Evolutionary conservation across 495 filamentous ascomycete species (phyloP).

Genomic region (Neurospora africana): DNA sequence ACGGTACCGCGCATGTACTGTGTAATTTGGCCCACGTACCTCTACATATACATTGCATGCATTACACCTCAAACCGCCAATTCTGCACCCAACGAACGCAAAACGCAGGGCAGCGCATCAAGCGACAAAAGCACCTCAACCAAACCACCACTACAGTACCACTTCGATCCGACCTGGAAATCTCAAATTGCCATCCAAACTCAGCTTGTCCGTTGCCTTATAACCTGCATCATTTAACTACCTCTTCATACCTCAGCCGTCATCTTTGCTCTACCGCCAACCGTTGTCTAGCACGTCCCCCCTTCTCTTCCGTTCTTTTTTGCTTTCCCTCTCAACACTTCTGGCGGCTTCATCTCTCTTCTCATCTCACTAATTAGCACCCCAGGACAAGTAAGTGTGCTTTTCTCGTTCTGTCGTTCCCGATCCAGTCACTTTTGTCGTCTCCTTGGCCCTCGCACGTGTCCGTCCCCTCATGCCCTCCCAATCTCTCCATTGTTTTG

Average conservation of each 20-base stretch:
- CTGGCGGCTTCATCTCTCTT: neutral
- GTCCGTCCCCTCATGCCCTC: neutral
- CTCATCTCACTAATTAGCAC: neutral
- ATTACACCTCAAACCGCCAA: neutral
- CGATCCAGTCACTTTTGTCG: neutral
- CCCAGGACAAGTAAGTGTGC: neutral
- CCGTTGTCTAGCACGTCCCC: neutral
- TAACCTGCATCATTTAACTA: neutral
- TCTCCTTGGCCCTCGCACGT: neutral
- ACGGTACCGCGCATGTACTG: neutral
- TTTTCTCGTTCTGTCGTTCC: neutral
- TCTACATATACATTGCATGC: neutral
- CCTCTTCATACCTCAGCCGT: neutral
- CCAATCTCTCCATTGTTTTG: neutral
- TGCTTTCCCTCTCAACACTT: neutral
- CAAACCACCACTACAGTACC: neutral
- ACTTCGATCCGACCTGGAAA: neutral
- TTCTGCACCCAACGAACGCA: neutral
- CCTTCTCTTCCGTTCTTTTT: neutral
- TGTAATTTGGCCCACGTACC: neutral
- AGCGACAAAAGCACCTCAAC: neutral
- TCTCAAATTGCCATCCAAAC: neutral
- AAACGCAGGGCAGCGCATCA: neutral
- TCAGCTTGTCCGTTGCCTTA: neutral
- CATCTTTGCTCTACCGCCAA: neutral